Evolutionary conservation across 2,329 filamentous ascomycete species (phyloP), one percentile per base, ranked within the genome.

Genomic region (Sphaerulina populicola): DNA sequence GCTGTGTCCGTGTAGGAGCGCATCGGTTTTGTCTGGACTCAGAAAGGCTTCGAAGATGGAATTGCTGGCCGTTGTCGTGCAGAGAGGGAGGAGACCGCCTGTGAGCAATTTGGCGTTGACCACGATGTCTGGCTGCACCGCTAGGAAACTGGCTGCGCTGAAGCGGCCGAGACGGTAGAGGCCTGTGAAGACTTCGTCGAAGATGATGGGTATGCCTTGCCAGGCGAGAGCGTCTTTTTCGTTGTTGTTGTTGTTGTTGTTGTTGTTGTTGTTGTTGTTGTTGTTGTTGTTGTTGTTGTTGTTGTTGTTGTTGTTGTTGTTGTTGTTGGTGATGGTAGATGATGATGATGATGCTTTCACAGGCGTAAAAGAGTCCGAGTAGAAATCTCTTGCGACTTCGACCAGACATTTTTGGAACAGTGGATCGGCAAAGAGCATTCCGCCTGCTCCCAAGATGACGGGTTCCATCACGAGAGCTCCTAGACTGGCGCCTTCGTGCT

Each of bases 151-250:
- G 0, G 85, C 80, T 0, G 86, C 76, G 1, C 79, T 82, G 63
- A 83, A 81, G 36, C 82, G 79, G 2, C 88, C 88, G 0, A 94
- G 80, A 10, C 88, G 85, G 66, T 90, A 90, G 4, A 94, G 73
- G 1, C 88, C 88, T 0, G 87, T 91, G 68, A 94, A 94, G 33
- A 94, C 88, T 65, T 94, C 88, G 64, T 94, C 88, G 57, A 88
- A 88, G 59, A 94, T 75, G 36, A 94, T 72, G 0, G 88, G 88
- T 3, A 94, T 76, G 2, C 88, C 86, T 1, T 75, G 74, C 88
- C 88, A 94, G 29, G 71, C 57, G 7, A 60, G 62, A 30, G 60
- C 45, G 31, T 62, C 58, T 21, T 43, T 18, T 18, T 18, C 18
- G 2, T 18, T 18, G 18, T 18, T 18, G 18, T 18, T 18, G 18